These are phyloP conservation scores for Eremochloa ophiuroides DNA, from an alignment of 176 grass and related monocot genomes.

Conservation along the genomic window DNA sequence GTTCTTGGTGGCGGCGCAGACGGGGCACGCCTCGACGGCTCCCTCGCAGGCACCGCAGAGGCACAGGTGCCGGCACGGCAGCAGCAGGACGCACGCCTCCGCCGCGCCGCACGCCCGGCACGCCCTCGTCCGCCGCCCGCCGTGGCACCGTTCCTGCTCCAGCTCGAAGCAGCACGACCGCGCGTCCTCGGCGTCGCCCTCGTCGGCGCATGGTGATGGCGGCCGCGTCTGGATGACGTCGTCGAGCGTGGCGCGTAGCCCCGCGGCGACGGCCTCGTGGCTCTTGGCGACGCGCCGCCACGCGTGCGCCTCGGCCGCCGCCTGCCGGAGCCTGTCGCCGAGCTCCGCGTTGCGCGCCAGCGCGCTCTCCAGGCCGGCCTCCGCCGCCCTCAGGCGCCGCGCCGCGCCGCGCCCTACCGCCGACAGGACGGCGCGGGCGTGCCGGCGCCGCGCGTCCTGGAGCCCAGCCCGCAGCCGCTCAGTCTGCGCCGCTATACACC, in stretches of 20 bases:
- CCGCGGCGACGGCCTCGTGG: slow-evolving; percentile 48
- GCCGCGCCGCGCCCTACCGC: slow-evolving; percentile 20
- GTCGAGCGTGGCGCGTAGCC: slow-evolving; percentile 53
- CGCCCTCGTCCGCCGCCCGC: not conserved
- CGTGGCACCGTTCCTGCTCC: not conserved
- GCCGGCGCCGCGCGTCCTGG: slow-evolving; percentile 42
- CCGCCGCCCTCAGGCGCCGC: slow-evolving; percentile 35
- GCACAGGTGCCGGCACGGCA: slow-evolving; percentile 78
- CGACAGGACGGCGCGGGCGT: slow-evolving; percentile 34
- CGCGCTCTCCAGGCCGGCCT: slow-evolving; percentile 35
- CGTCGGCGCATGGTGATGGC: not conserved
- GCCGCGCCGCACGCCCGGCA: slow-evolving; percentile 46
- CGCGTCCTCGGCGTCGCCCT: slow-evolving; percentile 40
- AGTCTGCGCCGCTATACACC: slow-evolving; percentile 20
- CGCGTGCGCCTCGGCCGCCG: slow-evolving; percentile 39
- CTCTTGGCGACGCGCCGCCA: slow-evolving; percentile 46
- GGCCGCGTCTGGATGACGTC: slow-evolving; percentile 8
- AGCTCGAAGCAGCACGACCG: slow-evolving; percentile 62
- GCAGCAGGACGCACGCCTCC: slow-evolving; percentile 51
- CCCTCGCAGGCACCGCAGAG: slow-evolving; percentile 31
- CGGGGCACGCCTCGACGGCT: not conserved
- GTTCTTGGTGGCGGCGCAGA: slow-evolving; percentile 12
- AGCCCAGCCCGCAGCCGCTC: slow-evolving; percentile 47
- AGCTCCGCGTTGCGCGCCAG: slow-evolving; percentile 43
- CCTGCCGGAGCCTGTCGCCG: slow-evolving; percentile 50